These are phyloP conservation scores for Cytospora chrysosperma DNA, from an alignment of 2,329 filamentous ascomycete genomes.

Conservation along the genomic window DNA sequence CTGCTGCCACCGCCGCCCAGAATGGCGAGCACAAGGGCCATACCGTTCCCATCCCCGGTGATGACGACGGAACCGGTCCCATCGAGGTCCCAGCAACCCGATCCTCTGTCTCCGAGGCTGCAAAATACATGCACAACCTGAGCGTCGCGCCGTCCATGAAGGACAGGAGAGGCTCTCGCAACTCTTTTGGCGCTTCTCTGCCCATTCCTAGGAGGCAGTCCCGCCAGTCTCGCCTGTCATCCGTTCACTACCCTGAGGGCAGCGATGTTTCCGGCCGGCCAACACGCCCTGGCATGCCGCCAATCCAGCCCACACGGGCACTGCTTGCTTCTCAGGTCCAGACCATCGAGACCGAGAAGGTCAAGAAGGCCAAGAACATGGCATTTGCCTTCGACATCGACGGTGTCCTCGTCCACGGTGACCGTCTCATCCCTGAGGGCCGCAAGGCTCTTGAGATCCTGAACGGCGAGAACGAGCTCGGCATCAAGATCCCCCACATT, in stretches of 20 bases:
- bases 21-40: conserved; percentile 26
- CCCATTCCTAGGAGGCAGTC: conserved; percentile 68
- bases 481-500: conserved; percentile 75
- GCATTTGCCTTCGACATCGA: conserved; percentile 80
- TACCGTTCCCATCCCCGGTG: conserved; percentile 41
- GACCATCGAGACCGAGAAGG: conserved; percentile 64
- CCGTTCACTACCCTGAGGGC: conserved; percentile 44
- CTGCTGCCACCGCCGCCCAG: conserved; percentile 1
- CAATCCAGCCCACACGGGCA: conserved; percentile 61
- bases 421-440: conserved; percentile 67
- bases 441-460: conserved; percentile 66
- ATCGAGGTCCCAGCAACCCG: conserved; percentile 70
- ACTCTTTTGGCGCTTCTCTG: conserved; percentile 72
- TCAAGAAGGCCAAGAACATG: conserved; percentile 72
- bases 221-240: conserved; percentile 65
- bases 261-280: conserved; percentile 46
- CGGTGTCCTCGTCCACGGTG: conserved; percentile 72
- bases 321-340: conserved; percentile 70
- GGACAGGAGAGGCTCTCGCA: conserved; percentile 67
- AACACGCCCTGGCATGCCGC: conserved; percentile 55
- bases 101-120: conserved; percentile 66
- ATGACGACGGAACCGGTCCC: conserved; percentile 45
- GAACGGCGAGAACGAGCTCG: conserved; percentile 74
- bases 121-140: conserved; percentile 71
- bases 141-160: conserved; percentile 66